phyloP scores from a whole-genome alignment of 257 asterid genomes.

The Nicotiana noctiflora region DNA sequence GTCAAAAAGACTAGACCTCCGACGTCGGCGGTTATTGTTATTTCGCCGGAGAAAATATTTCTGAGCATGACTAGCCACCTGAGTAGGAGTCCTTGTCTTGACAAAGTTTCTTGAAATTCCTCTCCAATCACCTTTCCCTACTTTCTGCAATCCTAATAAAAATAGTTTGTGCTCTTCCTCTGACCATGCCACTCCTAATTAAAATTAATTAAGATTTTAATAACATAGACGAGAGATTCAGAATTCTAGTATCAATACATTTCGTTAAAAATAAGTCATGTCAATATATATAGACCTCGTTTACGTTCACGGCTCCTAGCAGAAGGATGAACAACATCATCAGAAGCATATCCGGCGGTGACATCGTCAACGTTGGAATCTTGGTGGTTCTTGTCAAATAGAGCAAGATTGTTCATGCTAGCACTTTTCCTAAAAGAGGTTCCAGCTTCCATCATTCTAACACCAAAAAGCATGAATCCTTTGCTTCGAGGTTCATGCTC shows the following conservation, averaged over 20 bases:
- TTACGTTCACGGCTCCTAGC: conserved; percentile 74
- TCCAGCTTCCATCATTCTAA: conserved; percentile 64
- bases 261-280: too few species aligned
- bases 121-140: conserved; percentile 99
- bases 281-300: conserved; percentile 40
- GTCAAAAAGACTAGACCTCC: conserved; percentile 96
- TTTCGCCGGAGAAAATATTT: conserved; percentile 87
- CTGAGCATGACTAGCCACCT: conserved; percentile 99
- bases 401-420: conserved; percentile 83
- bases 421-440: conserved; percentile 69
- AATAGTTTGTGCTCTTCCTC: conserved; percentile 91
- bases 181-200: conserved; percentile 86
- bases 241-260: not conserved
- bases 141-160: conserved; percentile 77
- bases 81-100: conserved; percentile 89
- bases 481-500: conserved; percentile 10
- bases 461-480: conserved; percentile 95
- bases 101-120: conserved; percentile 94
- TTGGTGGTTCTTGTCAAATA: conserved; percentile 43
- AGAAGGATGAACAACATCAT: conserved; percentile 89
- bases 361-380: conserved; percentile 29
- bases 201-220: not conserved
- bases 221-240: not conserved
- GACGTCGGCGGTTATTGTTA: conserved; percentile 73
- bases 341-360: conserved; percentile 77